phyloP scores from a whole-genome alignment of 1,284 basidiomycete genomes.

The Heliocybe sulcata region DNA sequence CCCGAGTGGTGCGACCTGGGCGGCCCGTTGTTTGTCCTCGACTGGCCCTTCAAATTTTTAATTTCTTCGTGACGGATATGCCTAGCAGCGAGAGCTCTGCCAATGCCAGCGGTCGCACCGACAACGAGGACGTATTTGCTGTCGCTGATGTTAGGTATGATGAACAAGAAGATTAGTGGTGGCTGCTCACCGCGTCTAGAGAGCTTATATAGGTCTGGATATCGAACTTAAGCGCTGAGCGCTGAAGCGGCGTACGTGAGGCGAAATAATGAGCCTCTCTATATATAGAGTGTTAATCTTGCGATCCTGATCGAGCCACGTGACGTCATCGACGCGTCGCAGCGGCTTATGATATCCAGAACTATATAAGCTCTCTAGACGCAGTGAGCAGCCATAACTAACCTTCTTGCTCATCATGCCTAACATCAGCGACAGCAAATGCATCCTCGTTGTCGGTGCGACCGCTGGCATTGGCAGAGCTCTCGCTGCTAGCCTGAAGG shows the following conservation, averaged over 20 bases:
- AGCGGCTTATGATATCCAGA: too few species aligned
- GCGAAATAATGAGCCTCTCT: too few species aligned
- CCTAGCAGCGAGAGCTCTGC: conserved; percentile 52
- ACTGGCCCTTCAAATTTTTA: too few species aligned
- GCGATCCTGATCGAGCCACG: background rate
- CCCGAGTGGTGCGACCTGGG: too few species aligned
- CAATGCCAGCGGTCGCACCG: conserved; percentile 57
- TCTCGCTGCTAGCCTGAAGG: conserved; percentile 45
- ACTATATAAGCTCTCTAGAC: too few species aligned
- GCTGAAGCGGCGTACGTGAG: too few species aligned
- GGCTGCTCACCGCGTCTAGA: too few species aligned
- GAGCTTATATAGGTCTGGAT: background rate
- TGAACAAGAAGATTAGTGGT: background rate
- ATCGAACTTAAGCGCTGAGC: background rate
- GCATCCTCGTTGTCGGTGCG: conserved; percentile 53
- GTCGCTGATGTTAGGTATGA: conserved; percentile 39
- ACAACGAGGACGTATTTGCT: conserved; percentile 52
- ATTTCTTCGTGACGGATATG: too few species aligned
- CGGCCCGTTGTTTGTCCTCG: too few species aligned
- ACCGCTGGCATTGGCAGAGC: conserved; percentile 58
- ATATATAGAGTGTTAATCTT: background rate
- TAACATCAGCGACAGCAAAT: conserved; percentile 43
- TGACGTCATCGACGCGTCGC: too few species aligned
- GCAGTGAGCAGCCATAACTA: too few species aligned
- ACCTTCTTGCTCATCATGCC: conserved; percentile 22